Base-by-base conservation (phyloP, 2,329 filamentous ascomycete genomes). In the Calonectria pteridis region DNA sequence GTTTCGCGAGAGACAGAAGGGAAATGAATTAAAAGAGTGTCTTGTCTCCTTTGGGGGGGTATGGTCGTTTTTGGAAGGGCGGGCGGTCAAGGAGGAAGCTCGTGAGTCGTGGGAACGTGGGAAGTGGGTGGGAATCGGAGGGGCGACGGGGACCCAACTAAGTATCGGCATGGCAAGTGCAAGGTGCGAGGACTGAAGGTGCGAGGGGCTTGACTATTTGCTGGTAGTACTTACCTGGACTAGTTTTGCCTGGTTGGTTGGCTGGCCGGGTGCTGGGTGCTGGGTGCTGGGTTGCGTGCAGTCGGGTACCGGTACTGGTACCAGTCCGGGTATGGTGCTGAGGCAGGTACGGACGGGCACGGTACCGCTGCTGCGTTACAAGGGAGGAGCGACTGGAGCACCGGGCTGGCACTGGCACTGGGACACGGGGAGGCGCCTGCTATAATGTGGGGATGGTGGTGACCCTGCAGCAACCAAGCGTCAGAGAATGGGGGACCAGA, bases 71-170 rank as follows among this genome's bases (percentile, higher is more conserved):
- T 72, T 59, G 71, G 71, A 35, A 68, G 58, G 50, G 58, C 29
- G 65, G 71, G 71, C 71, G 71, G 69, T 67, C 71, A 72, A 64
- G 71, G 69, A 71, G 69, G 67, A 68, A 72, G 71, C 65, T 72
- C 66, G 71, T 72, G 71, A 72, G 70, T 68, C 65, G 70, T 53
- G 70, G 67, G 59, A 29, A 49, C 31, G 58, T 70, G 68, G 59
- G 58, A 65, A 67, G 63, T 67, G 69, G 63, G 64, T 53, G 51
- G 51, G 33, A 53, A 63, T 65, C 67, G 63, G 69, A 72, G 64
- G 64, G 46, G 55, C 53, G 33, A 46, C 51, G 65, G 67, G 67
- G 67, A 37, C 55, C 71, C 65, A 49, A 59, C 62, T 69, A 46
- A 72, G 71, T 64, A 68, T 53, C 46, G 70, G 69, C 55, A 67